Evolutionary conservation across 139 green algal species (phyloP).

Genomic region (Closterium sp.): DNA sequence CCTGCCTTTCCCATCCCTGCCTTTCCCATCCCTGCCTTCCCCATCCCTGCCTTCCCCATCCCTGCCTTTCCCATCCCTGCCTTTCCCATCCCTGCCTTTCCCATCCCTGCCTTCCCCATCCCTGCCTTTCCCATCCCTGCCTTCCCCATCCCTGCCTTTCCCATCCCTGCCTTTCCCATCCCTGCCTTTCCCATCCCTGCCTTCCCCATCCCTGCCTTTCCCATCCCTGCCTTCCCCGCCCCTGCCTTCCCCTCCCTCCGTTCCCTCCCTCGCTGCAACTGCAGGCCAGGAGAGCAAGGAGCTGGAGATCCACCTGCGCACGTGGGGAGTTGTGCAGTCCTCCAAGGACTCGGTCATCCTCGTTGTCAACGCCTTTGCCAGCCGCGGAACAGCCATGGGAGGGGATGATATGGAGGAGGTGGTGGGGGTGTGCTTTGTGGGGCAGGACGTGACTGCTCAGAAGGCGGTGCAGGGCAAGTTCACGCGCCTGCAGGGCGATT

Average conservation of each 20-base stretch:
- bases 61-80: too few species aligned
- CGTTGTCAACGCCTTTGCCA: constrained; percentile 45
- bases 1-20: too few species aligned
- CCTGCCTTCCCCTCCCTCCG: background rate
- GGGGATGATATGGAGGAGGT: constrained; percentile 26
- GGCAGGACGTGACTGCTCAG: constrained; percentile 48
- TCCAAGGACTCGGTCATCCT: constrained; percentile 12
- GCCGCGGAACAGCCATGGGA: constrained; percentile 19
- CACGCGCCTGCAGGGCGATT: constrained; percentile 32
- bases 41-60: too few species aligned
- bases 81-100: too few species aligned
- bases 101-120: too few species aligned
- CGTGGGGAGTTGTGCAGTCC: background rate
- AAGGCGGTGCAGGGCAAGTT: constrained; percentile 46
- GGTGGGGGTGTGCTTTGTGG: constrained; percentile 54
- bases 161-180: too few species aligned
- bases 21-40: too few species aligned
- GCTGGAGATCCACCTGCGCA: constrained; percentile 37
- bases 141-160: too few species aligned
- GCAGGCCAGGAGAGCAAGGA: constrained; percentile 30
- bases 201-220: too few species aligned
- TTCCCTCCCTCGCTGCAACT: background rate
- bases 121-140: too few species aligned
- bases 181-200: too few species aligned
- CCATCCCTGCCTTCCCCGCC: background rate